These are phyloP conservation scores for Diplotaxis tenuifolia DNA, from an alignment of 345 rosid genomes.

Conservation along the genomic window DNA sequence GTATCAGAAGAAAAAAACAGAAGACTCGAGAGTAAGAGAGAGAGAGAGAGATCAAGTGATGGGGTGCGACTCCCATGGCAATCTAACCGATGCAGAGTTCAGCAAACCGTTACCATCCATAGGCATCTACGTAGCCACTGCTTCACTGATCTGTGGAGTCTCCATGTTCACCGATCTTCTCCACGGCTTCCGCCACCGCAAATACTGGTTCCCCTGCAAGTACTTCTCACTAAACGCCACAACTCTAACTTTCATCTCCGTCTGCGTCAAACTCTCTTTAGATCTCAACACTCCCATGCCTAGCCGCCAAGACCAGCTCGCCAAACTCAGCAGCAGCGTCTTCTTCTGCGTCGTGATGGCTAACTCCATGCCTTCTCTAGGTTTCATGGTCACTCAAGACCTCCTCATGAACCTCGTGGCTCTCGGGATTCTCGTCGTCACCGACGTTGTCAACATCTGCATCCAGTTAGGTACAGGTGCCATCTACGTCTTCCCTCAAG, in stretches of 20 bases:
- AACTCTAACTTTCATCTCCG: slow-evolving; percentile 60
- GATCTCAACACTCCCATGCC: slow-evolving; percentile 96
- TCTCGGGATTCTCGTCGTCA: slow-evolving; percentile 63
- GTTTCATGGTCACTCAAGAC: slow-evolving; percentile 63
- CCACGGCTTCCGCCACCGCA: slow-evolving; percentile 52
- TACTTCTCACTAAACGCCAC: slow-evolving; percentile 74
- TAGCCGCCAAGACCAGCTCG: slow-evolving; percentile 71
- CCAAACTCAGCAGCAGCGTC: slow-evolving; percentile 76
- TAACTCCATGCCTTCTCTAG: slow-evolving; percentile 85
- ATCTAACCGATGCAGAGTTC: slow-evolving; percentile 57
- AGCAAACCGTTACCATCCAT: slow-evolving; percentile 77
- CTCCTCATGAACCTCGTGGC: slow-evolving; percentile 58
- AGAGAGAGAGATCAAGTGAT: slow-evolving; percentile 1
- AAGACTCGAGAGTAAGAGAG: slow-evolving; percentile 2
- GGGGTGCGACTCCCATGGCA: slow-evolving; percentile 67
- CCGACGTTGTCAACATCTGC: slow-evolving; percentile 60
- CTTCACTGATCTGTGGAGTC: slow-evolving; percentile 63
- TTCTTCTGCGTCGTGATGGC: slow-evolving; percentile 73
- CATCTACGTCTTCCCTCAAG: slow-evolving; percentile 57
- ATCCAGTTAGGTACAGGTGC: slow-evolving; percentile 80
- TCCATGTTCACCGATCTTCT: slow-evolving; percentile 68
- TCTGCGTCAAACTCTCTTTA: slow-evolving; percentile 70
- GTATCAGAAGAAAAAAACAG: neutral
- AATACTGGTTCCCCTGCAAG: slow-evolving; percentile 72
- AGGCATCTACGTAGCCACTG: slow-evolving; percentile 77